A percentile compares a stretch with the other conserved stretches of the same genome.
Evolutionary conservation across 2,329 filamentous ascomycete genomes (phyloP).

Genomic region (Fusarium bactridioides): DNA sequence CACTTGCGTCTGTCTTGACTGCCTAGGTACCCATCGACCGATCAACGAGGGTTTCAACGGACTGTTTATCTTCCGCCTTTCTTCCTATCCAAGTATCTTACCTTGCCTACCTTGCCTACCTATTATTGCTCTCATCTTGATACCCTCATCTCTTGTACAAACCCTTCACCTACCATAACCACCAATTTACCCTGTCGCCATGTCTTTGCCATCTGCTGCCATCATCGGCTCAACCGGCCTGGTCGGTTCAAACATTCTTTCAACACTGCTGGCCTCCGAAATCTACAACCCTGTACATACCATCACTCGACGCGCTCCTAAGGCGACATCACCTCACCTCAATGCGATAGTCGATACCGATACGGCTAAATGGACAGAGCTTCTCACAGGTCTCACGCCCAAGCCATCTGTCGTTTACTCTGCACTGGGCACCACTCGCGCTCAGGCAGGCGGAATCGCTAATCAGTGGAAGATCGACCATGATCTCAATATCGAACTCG

Average conservation of each 20-base stretch:
- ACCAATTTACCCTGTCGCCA: background rate
- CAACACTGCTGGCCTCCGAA: constrained; percentile 63
- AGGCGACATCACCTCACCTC: constrained; percentile 65
- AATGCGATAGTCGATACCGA: constrained; percentile 70
- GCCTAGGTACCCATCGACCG: background rate
- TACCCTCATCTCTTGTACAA: background rate
- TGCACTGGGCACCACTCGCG: constrained; percentile 81
- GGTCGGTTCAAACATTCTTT: constrained; percentile 77
- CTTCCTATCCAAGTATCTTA: background rate
- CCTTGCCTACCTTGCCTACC: background rate
- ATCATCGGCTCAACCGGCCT: constrained; percentile 73
- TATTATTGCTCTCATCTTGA: background rate
- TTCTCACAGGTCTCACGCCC: constrained; percentile 64
- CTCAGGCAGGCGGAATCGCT: constrained; percentile 75
- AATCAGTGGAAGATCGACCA: constrained; percentile 89
- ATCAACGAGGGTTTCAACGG: background rate
- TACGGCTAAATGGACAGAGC: constrained; percentile 71
- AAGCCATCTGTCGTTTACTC: constrained; percentile 75
- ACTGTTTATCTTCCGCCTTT: background rate
- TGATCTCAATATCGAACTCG: constrained; percentile 83
- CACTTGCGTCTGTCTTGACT: background rate
- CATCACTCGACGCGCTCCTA: constrained; percentile 71
- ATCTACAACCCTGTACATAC: constrained; percentile 65
- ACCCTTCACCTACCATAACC: background rate
- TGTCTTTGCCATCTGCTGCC: constrained; percentile 54